Evolutionary conservation across 345 rosid species (phyloP).

Genomic region (Gossypium anomalum): DNA sequence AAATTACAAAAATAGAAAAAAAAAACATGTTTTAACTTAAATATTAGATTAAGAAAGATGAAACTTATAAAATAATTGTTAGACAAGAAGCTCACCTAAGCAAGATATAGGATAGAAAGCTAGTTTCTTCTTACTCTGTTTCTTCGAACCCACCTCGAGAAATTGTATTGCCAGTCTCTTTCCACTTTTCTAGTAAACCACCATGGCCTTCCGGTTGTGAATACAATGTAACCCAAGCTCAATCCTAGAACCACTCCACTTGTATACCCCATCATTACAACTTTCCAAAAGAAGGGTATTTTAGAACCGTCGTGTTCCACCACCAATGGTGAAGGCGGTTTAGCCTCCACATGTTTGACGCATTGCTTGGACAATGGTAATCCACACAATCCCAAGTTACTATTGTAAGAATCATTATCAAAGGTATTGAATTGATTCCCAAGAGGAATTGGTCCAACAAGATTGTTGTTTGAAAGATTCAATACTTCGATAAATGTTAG

Average conservation of each 20-base stretch:
- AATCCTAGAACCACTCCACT: neutral
- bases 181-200: neutral
- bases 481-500: conserved; percentile 7
- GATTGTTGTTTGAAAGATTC: neutral
- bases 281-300: neutral
- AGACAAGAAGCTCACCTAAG: too few species aligned
- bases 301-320: neutral
- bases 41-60: too few species aligned
- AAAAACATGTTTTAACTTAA: too few species aligned
- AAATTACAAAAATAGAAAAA: too few species aligned
- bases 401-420: too few species aligned
- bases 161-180: neutral
- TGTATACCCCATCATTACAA: neutral
- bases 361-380: too few species aligned
- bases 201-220: neutral
- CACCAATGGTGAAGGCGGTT: neutral
- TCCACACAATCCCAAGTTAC: too few species aligned
- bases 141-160: neutral
- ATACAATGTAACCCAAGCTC: neutral
- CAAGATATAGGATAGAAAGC: too few species aligned
- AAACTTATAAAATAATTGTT: too few species aligned
- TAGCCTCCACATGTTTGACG: neutral
- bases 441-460: neutral
- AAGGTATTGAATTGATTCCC: neutral
- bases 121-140: too few species aligned